phyloP scores from a whole-genome alignment of 2,329 filamentous ascomycete genomes.

The Camptophora hylomeconis region DNA sequence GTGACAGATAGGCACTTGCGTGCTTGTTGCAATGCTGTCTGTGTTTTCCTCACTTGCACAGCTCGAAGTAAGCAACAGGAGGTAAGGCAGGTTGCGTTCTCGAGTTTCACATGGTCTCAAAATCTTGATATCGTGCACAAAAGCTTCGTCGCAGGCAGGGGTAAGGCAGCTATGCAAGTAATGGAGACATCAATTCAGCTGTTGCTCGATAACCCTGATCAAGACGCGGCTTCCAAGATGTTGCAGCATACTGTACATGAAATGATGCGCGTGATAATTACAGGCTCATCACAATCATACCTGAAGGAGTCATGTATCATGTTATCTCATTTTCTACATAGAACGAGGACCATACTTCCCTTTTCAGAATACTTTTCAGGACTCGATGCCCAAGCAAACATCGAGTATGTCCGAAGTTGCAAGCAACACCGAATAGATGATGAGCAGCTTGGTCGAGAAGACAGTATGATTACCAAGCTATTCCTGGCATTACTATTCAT shows the following conservation, averaged over 20 bases:
- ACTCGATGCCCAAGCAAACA: conserved; percentile 3
- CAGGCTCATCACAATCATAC: conserved; percentile 10
- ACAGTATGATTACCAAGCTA: conserved; percentile 7
- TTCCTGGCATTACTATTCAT: conserved; percentile 13
- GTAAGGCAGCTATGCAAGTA: conserved; percentile 33
- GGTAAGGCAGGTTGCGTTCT: conserved; percentile 23
- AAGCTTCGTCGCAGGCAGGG: conserved; percentile 29
- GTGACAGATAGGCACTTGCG: conserved; percentile 28
- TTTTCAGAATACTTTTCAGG: too few relatives aligned
- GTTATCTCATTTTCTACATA: conserved; percentile 11
- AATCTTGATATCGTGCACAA: conserved; percentile 28
- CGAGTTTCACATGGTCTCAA: conserved; percentile 25
- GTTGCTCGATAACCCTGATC: conserved; percentile 19
- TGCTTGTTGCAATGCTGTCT: conserved; percentile 31
- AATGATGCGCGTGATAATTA: conserved; percentile 10
- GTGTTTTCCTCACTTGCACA: conserved; percentile 29
- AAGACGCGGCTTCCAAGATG: conserved; percentile 3
- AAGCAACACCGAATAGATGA: too few relatives aligned
- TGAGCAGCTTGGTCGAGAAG: too few relatives aligned
- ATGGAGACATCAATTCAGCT: conserved; percentile 24
- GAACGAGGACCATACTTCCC: too few relatives aligned
- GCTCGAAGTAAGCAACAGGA: conserved; percentile 20
- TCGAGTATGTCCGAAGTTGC: too few relatives aligned
- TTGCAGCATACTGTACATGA: conserved; percentile 7
- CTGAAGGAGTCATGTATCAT: conserved; percentile 16